phyloP scores from a whole-genome alignment of 1,139 yeast genomes.

The Diutina pseudorugosa region DNA sequence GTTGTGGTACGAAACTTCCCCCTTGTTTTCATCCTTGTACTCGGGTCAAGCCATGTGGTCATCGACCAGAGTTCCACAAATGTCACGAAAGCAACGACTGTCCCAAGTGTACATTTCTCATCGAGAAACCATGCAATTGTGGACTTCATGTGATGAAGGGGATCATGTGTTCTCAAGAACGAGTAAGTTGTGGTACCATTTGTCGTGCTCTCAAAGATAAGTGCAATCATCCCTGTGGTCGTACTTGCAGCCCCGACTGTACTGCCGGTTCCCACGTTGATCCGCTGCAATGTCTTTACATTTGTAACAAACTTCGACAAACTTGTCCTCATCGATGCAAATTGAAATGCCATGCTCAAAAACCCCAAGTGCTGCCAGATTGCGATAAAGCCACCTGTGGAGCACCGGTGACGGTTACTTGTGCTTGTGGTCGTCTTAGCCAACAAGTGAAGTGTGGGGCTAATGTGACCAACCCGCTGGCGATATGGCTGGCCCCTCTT shows the following conservation, averaged over 20 bases:
- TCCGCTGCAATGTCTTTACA: conserved; percentile 35
- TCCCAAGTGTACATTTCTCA: conserved; percentile 66
- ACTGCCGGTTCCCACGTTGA: conserved; percentile 21
- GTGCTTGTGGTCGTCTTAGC: conserved; percentile 52
- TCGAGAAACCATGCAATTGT: conserved; percentile 59
- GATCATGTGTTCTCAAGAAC: conserved; percentile 57
- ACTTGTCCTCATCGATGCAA: conserved; percentile 58
- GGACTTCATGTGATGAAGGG: conserved; percentile 50
- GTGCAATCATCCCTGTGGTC: conserved; percentile 66
- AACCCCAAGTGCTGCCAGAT: conserved; percentile 18
- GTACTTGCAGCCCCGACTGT: conserved; percentile 38
- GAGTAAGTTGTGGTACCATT: conserved; percentile 59
- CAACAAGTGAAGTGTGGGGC: conserved; percentile 44
- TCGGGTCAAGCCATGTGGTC: conserved; percentile 60
- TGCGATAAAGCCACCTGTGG: conserved; percentile 33
- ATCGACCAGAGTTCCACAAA: conserved; percentile 54
- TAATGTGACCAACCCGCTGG: conserved; percentile 5
- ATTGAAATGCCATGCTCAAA: conserved; percentile 51
- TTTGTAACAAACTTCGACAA: conserved; percentile 38
- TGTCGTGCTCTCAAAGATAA: conserved; percentile 41
- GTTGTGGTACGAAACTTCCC: conserved; percentile 68
- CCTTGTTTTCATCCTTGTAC: conserved; percentile 60
- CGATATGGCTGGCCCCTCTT: conserved; percentile 10
- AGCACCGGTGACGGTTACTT: conserved; percentile 37
- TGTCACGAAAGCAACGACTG: conserved; percentile 66